Evolutionary conservation across 257 asterid genomes (phyloP), one percentile per base, ranked within the genome.

Genomic region (Apocynum venetum): DNA sequence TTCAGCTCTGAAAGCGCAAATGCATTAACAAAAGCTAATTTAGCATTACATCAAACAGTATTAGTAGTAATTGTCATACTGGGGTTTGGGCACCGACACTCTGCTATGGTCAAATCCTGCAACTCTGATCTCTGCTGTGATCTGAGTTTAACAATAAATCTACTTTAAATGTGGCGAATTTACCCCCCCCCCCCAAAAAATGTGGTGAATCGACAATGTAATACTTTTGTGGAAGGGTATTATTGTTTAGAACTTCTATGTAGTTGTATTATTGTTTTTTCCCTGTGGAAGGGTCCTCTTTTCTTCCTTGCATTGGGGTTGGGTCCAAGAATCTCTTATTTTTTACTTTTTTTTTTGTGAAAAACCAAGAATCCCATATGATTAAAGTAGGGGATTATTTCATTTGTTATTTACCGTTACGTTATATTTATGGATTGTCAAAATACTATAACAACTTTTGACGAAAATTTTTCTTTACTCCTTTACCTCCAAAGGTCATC

Each of bases 81-180:
- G 69, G 40, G 56, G 53, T 73, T 51, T 46, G 17, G 15, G 63
- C 77, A 73, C 77, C 77, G 77, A 73, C 77, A 73, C 66, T 69
- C 73, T 17, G 73, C 49, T 31, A 5, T 25, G 75, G 61, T 49
- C 61, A 49, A 71, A n/a, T 47, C 44, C 31, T 51, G 49, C 49
- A 13, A 8, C 31, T 25, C 31, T 25, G 31, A 25, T 25, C 31
- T 25, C 31, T 25, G 31, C 31, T 25, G 31, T 25, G 31, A 25
- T 25, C 31, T 25, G 31, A 25, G 15, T 25, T 11, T 64, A 20
- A 38, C 13, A 67, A 44, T 69, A 2, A 41, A 41, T 69, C 51
- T n/a, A 25, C 15, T 68, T 6, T 66, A 40, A 66, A 66, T 43
- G 72, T 40, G 51, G 31, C 31, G 31, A 25, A 25, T 25, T 25